Evolutionary conservation across 177 flowering plant genomes (phyloP).

Genomic region (Vitis hybrid): DNA sequence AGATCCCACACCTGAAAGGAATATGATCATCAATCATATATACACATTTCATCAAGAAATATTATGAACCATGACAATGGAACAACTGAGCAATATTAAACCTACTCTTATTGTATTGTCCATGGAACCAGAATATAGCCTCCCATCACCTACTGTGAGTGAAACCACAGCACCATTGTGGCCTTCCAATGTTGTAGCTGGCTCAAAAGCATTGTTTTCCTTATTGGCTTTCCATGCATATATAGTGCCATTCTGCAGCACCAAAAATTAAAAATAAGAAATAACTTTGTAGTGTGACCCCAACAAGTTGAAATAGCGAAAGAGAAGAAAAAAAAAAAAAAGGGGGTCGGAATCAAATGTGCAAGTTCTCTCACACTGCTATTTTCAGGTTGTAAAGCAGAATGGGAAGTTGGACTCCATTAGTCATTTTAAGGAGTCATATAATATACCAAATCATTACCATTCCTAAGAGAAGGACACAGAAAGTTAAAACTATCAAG

Average conservation of each 20-base stretch:
- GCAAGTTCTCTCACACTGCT: too few species aligned
- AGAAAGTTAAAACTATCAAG: not conserved
- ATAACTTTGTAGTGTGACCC: not conserved
- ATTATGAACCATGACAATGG: not conserved
- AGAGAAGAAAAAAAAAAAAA: too few species aligned
- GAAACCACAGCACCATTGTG: constrained; percentile 23
- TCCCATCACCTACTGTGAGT: constrained; percentile 14
- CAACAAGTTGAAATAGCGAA: too few species aligned
- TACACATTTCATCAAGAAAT: not conserved
- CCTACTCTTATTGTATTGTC: constrained; percentile 32
- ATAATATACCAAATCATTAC: too few species aligned
- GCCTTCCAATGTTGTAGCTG: constrained; percentile 15
- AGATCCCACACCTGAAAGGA: constrained; percentile 27
- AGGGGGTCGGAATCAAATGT: too few species aligned
- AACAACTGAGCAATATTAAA: not conserved
- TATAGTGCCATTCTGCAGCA: constrained; percentile 21
- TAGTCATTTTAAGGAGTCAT: too few species aligned
- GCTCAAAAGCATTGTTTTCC: constrained; percentile 8
- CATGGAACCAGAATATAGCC: constrained; percentile 27
- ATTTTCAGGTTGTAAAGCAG: too few species aligned
- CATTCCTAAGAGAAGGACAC: too few species aligned
- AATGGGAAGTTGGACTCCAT: too few species aligned
- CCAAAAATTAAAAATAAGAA: not conserved
- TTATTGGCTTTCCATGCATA: constrained; percentile 22
- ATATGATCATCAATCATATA: not conserved